Evolutionary conservation across 2,329 filamentous ascomycete genomes (phyloP).

Genomic region (Arthrobotrys pseudoclavata): DNA sequence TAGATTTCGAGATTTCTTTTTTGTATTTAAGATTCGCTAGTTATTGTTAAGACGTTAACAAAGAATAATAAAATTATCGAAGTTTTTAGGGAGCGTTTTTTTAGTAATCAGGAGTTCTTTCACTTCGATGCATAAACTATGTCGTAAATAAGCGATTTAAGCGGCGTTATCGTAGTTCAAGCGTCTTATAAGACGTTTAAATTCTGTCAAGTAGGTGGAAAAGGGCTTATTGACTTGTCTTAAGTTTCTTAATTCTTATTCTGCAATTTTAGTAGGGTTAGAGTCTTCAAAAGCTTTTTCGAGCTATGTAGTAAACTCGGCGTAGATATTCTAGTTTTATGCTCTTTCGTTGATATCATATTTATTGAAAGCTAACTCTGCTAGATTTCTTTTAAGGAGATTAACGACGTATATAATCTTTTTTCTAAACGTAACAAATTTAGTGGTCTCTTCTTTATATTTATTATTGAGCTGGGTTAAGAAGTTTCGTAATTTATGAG

Average conservation of each 20-base stretch:
- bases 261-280: not conserved
- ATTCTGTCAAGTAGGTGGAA: slow-evolving; percentile 3
- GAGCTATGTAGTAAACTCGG: slow-evolving; percentile 1
- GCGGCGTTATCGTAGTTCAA: slow-evolving; percentile 8
- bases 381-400: not conserved
- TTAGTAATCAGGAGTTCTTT: not conserved
- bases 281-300: not conserved
- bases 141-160: not conserved
- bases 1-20: not conserved
- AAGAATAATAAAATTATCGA: slow-evolving; percentile 6
- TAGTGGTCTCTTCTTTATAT: not conserved
- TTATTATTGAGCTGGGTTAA: slow-evolving; percentile 5
- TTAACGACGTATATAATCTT: not conserved
- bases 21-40: not conserved
- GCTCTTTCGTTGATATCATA: not conserved
- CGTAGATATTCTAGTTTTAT: slow-evolving; percentile 5
- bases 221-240: slow-evolving; percentile 3
- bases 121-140: not conserved
- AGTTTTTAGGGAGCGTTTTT: not conserved
- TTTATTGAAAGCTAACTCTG: not conserved
- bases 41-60: slow-evolving; percentile 1
- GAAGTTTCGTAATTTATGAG: not conserved
- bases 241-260: not conserved
- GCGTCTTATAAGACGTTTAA: not conserved
- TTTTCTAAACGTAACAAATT: not conserved